phyloP scores from a whole-genome alignment of 345 rosid species.

The Populus nigra region DNA sequence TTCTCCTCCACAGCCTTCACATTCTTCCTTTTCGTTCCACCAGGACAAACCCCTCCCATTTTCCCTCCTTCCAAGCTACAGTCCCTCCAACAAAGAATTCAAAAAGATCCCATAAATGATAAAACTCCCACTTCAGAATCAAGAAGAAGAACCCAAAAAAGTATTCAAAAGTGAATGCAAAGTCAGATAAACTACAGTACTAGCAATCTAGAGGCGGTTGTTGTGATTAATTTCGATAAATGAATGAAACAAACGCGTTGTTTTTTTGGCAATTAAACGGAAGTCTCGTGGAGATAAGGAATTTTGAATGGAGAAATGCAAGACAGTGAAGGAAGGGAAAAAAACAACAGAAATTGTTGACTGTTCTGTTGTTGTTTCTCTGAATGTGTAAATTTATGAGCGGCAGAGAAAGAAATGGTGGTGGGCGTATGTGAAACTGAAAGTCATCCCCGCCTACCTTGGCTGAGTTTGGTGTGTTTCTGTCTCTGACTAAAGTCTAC shows the following conservation, averaged over 20 bases:
- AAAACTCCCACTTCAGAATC: neutral
- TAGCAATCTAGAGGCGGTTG: neutral
- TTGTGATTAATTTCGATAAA: neutral
- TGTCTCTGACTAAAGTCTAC: neutral
- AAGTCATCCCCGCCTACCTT: conserved; percentile 26
- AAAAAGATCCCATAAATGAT: neutral
- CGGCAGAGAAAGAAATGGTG: neutral
- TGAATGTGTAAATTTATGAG: neutral
- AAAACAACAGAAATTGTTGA: conserved; percentile 11
- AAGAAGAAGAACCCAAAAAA: neutral
- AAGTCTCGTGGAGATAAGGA: conserved; percentile 20
- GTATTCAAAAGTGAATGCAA: neutral
- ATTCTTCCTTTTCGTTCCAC: conserved; percentile 27
- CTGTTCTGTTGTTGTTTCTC: conserved; percentile 9
- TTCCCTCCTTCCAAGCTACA: conserved; percentile 7
- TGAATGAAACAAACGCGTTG: conserved; percentile 10
- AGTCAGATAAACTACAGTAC: conserved; percentile 11
- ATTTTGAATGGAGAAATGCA: conserved; percentile 5
- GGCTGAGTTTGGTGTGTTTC: conserved; percentile 22
- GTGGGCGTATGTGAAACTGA: neutral
- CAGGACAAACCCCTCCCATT: conserved; percentile 72
- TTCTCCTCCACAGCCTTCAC: conserved; percentile 26
- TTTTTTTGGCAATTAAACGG: conserved; percentile 1
- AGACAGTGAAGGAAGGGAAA: neutral
- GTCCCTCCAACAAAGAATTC: neutral